Conservation (phyloP, 805 yeast genomes). For the Hanseniaspora lachancei region DNA sequence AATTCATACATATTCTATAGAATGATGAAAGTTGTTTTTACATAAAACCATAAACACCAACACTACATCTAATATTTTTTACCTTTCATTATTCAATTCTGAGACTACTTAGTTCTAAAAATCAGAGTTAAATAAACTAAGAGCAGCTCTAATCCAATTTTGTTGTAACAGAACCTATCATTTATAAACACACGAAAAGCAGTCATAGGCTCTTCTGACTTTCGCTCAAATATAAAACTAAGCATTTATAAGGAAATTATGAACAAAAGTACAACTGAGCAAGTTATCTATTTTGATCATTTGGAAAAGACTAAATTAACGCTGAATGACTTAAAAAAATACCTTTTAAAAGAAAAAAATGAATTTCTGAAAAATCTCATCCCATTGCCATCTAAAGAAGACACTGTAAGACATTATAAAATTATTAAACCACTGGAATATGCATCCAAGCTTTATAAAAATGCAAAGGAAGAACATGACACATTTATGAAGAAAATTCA, state of each 20-base stretch:
- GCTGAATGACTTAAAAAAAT: background rate
- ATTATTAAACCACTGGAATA: background rate
- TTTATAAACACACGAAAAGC: too few relatives aligned
- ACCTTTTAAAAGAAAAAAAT: slow-evolving; percentile 4
- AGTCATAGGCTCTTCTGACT: too few relatives aligned
- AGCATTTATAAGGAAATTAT: background rate
- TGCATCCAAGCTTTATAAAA: background rate
- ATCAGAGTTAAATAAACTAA: too few relatives aligned
- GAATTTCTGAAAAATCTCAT: background rate
- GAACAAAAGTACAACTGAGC: background rate
- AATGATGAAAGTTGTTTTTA: too few relatives aligned
- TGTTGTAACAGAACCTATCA: too few relatives aligned
- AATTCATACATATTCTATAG: too few relatives aligned
- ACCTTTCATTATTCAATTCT: too few relatives aligned
- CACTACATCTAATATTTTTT: too few relatives aligned
- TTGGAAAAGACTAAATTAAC: background rate
- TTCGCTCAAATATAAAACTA: too few relatives aligned
- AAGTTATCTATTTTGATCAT: background rate
- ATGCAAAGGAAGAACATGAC: background rate
- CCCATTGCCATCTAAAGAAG: background rate
- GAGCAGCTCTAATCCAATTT: too few relatives aligned
- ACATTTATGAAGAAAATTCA: background rate
- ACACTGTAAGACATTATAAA: background rate
- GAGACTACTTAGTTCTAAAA: too few relatives aligned
- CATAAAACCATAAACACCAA: too few relatives aligned